Base-by-base conservation (phyloP, 2,329 filamentous ascomycete genomes). In the Exophiala spinifera region DNA sequence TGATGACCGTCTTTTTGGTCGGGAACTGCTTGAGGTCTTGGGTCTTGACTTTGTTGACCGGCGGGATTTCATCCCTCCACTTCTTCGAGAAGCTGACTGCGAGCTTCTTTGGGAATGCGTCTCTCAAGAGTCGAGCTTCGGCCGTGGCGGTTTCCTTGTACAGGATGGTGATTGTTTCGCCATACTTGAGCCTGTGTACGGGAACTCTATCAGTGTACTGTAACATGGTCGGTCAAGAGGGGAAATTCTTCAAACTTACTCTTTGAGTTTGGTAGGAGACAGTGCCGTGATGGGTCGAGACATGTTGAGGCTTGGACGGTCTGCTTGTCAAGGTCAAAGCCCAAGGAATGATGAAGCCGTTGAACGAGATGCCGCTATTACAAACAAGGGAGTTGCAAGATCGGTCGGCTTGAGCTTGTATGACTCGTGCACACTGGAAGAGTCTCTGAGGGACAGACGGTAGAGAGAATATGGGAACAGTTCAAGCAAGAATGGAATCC, bases 31-130 rank as follows among this genome's bases (percentile, higher is more conserved):
- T 20, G 8, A 53, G 45, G n/a, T 57, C 47, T 10, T 39, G 36
- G 6, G 37, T 17, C 2, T 15, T 47, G 15, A 44, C 28, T 39
- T 54, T 52, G 28, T 45, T 48, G 17, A 46, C 17, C 0, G 46
- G 25, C 3, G 43, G 46, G 13, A 62, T 53, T 4, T 53, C 46
- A 11, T 20, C 21, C 20, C 46, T 48, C 49, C 54, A 61, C 8
- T 37, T 47, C 2, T 33, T 52, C 3, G 56, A 61, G 51, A 62
- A 62, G 15, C 51, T 36, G 3, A 31, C 53, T 3, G 49, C 58
- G 1, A 62, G 19, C 3, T 39, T 36, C 39, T 56, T 53, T 1
- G 58, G 60, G 21, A 62, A 53, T 13, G 31, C 31, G 31, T 61
- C 58, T n/a, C 13, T 31, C n/a, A 61, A 43, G 6, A 58, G 33